Evolutionary conservation across 768 basidiomycete genomes (phyloP).

Genomic region (Pleurotus ostreatus): DNA sequence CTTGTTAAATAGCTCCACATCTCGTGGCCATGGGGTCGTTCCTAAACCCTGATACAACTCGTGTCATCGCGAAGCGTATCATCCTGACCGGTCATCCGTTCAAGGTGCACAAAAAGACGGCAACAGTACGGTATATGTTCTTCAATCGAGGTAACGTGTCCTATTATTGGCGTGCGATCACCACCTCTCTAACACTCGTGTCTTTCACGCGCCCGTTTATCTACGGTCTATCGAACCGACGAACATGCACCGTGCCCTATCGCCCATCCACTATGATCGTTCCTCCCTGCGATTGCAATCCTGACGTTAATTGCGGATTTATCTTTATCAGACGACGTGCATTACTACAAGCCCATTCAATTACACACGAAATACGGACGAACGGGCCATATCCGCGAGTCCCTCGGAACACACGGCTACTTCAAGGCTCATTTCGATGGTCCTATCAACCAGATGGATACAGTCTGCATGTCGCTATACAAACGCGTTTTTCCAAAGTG

Average conservation of each 20-base stretch:
- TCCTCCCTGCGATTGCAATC: background rate
- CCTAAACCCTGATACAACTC: conserved; percentile 84
- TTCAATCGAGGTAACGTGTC: conserved; percentile 68
- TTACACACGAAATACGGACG: conserved; percentile 90
- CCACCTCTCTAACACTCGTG: no score
- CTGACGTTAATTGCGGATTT: background rate
- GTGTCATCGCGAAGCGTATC: conserved; percentile 90
- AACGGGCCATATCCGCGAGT: conserved; percentile 84
- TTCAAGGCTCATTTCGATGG: conserved; percentile 97
- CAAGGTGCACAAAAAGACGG: conserved; percentile 96
- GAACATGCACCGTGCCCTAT: no score
- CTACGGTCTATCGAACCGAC: no score
- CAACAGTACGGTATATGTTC: conserved; percentile 98
- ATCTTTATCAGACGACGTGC: conserved; percentile 63
- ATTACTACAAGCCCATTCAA: conserved; percentile 92
- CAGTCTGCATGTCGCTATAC: conserved; percentile 92
- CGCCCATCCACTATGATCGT: background rate
- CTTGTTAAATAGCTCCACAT: conserved; percentile 50
- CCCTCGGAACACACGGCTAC: conserved; percentile 95
- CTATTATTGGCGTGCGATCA: background rate
- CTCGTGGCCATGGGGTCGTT: conserved; percentile 91
- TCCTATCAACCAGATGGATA: conserved; percentile 94
- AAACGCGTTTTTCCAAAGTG: conserved; percentile 94
- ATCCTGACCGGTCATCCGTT: conserved; percentile 94
- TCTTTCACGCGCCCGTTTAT: no score